These are phyloP conservation scores for Nepenthes alata DNA, from an alignment of 179 eudicot species.

Conservation along the genomic window DNA sequence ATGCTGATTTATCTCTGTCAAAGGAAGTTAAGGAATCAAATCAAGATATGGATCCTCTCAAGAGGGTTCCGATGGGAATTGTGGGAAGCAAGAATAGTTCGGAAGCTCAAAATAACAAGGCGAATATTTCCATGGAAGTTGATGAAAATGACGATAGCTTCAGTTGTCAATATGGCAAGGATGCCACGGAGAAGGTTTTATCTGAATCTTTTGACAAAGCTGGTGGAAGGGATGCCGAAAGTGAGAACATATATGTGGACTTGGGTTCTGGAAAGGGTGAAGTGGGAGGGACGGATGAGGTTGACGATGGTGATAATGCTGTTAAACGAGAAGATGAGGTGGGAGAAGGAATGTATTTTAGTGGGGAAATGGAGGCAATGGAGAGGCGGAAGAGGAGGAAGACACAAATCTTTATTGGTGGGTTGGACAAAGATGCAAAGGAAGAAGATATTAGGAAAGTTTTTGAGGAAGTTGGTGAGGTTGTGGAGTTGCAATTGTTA, in stretches of 20 bases:
- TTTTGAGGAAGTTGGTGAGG: slow-evolving; percentile 37
- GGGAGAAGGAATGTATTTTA: slow-evolving; percentile 20
- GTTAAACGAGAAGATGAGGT: slow-evolving; percentile 14
- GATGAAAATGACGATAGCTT: slow-evolving; percentile 4
- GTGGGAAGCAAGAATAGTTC: slow-evolving; percentile 5
- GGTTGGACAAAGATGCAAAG: slow-evolving; percentile 38
- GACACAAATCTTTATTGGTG: slow-evolving; percentile 55
- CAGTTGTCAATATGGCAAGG: slow-evolving; percentile 3
- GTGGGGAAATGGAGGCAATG: slow-evolving; percentile 51
- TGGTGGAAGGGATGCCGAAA: neutral
- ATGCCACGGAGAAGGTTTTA: neutral
- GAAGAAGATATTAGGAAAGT: slow-evolving; percentile 52
- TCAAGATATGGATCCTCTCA: slow-evolving; percentile 2
- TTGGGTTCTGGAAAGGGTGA: slow-evolving; percentile 7
- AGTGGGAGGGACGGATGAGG: slow-evolving; percentile 8
- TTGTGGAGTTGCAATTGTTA: slow-evolving; percentile 33
- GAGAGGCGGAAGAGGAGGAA: slow-evolving; percentile 46
- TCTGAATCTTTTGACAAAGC: slow-evolving; percentile 4
- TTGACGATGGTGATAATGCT: slow-evolving; percentile 9
- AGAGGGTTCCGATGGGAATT: neutral
- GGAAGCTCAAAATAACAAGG: slow-evolving; percentile 4
- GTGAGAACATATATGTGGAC: slow-evolving; percentile 6
- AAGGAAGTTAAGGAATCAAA: slow-evolving; percentile 6
- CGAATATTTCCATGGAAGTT: neutral
- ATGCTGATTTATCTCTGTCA: neutral